Percentiles rank a stretch among this genome's conserved stretches.
Evolutionary conservation across 768 basidiomycete genomes (phyloP).

Genomic region (Leucosporidium scottii): DNA sequence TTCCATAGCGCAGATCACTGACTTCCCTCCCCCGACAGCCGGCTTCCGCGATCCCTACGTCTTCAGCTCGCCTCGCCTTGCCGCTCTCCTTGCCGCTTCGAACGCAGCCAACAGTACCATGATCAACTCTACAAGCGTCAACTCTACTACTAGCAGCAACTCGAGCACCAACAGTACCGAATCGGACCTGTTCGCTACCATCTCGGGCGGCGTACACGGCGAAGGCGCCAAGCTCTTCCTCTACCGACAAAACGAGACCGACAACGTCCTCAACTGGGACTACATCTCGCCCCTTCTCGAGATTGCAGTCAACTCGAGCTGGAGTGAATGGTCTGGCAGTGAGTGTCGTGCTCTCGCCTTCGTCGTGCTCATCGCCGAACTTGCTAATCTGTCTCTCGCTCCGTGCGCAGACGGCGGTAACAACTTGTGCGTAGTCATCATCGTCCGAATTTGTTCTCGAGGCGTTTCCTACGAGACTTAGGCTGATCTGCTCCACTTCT

Average conservation of each 20-base stretch:
- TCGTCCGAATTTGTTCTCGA: too few relatives aligned
- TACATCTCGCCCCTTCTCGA: conserved; percentile 24
- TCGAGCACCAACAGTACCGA: neutral
- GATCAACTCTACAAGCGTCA: conserved; percentile 5
- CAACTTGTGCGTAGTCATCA: neutral
- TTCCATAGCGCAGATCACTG: neutral
- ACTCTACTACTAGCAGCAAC: conserved; percentile 27
- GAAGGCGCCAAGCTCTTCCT: conserved; percentile 31
- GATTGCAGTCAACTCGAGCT: conserved; percentile 5
- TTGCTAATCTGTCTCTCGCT: neutral
- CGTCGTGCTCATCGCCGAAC: neutral
- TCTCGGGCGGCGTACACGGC: conserved; percentile 30
- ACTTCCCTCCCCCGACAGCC: conserved; percentile 1
- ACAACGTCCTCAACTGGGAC: conserved; percentile 28
- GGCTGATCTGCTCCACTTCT: neutral
- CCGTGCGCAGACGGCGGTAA: neutral
- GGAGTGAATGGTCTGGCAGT: conserved; percentile 33
- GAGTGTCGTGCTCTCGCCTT: conserved; percentile 2
- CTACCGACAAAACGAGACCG: conserved; percentile 28
- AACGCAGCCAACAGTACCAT: conserved; percentile 4
- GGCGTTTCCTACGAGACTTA: too few relatives aligned
- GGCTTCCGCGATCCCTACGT: conserved; percentile 36
- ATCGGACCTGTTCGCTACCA: conserved; percentile 19
- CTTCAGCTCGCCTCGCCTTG: conserved; percentile 30
- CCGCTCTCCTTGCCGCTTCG: conserved; percentile 8